Conservation (phyloP, 2,329 filamentous ascomycete species). For the Ophiostoma sp. region DNA sequence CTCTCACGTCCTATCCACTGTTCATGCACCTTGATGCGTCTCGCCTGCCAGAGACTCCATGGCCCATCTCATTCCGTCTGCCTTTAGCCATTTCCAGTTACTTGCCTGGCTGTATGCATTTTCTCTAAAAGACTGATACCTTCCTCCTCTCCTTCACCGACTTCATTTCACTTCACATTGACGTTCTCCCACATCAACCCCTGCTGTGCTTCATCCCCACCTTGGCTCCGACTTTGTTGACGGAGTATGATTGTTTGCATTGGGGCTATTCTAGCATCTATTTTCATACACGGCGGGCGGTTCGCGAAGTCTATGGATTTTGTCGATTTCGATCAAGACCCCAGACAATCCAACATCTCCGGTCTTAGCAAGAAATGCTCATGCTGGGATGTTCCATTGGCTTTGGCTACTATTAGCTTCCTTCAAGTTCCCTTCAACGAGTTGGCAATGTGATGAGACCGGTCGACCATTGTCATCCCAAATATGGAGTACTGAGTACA, state of each 20-base stretch:
- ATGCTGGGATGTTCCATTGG: too few species aligned
- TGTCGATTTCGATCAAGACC: background rate
- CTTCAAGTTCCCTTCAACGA: background rate
- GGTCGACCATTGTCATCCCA: background rate
- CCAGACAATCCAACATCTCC: background rate
- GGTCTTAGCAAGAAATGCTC: background rate
- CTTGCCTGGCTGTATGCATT: background rate
- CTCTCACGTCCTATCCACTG: conserved; percentile 32
- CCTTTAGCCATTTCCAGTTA: background rate
- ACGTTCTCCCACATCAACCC: conserved; percentile 21
- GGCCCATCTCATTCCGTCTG: background rate
- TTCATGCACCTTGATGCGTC: conserved; percentile 42
- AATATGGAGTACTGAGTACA: background rate
- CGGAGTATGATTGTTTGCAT: background rate
- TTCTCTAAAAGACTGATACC: background rate
- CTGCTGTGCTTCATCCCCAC: conserved; percentile 18
- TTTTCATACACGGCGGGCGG: conserved; percentile 16
- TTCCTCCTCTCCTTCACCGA: conserved; percentile 36
- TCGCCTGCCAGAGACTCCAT: background rate
- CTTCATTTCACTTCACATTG: conserved; percentile 27
- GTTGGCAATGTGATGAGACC: background rate
- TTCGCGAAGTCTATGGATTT: conserved; percentile 1
- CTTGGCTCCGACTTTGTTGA: conserved; percentile 17
- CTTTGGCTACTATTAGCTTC: background rate
- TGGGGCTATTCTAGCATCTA: background rate